These are phyloP conservation scores for Phaeotremella fagi DNA, from an alignment of 768 basidiomycete genomes.

Conservation along the genomic window DNA sequence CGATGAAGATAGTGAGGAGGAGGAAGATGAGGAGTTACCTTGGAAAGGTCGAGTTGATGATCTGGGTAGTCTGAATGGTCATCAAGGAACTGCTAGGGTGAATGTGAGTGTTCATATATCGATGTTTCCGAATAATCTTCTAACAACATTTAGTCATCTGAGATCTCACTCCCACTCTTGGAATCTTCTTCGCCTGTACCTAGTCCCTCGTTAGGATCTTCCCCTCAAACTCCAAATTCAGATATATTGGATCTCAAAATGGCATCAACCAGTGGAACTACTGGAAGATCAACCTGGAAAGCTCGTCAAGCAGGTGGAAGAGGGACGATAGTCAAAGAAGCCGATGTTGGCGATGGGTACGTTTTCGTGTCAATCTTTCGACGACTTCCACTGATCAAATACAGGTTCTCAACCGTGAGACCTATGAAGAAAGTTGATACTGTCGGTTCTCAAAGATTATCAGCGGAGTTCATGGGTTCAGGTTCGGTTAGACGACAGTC, in stretches of 20 bases:
- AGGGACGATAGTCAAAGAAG: constrained; percentile 74
- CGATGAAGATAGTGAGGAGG: constrained; percentile 28
- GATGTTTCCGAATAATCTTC: neutral
- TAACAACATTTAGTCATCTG: constrained; percentile 48
- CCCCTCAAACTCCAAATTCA: constrained; percentile 61
- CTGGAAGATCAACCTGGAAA: constrained; percentile 71
- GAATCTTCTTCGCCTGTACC: constrained; percentile 47
- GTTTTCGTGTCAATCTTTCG: constrained; percentile 8
- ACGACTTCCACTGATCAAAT: neutral
- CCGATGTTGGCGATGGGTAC: constrained; percentile 73
- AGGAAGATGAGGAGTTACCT: constrained; percentile 7
- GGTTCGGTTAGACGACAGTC: constrained; percentile 48
- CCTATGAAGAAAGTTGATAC: constrained; percentile 90
- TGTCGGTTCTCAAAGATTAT: constrained; percentile 66
- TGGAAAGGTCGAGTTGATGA: neutral
- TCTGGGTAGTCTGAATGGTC: neutral
- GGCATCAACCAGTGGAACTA: constrained; percentile 9
- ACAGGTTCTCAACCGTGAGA: constrained; percentile 72
- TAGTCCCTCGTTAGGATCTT: constrained; percentile 36
- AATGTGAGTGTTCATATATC: constrained; percentile 47
- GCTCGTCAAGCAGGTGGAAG: constrained; percentile 60
- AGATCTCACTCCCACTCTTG: constrained; percentile 52
- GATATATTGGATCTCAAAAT: constrained; percentile 54
- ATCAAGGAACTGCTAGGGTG: constrained; percentile 67
- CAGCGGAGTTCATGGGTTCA: constrained; percentile 70